These are phyloP conservation scores for Chloris gayana DNA, from an alignment of 176 grass and related monocot genomes.

Conservation along the genomic window DNA sequence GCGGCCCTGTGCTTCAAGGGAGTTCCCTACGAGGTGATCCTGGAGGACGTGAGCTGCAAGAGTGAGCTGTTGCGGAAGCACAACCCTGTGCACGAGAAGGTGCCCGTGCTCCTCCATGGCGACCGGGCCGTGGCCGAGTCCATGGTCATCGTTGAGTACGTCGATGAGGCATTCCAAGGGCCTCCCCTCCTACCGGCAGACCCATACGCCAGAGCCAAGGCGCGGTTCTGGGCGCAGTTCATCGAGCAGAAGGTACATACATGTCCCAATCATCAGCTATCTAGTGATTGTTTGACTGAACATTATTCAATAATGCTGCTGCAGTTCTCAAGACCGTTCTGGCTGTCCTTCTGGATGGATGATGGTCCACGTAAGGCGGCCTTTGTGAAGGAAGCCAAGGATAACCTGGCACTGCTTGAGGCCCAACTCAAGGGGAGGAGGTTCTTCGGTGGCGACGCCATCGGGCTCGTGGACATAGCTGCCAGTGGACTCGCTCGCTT, in stretches of 20 bases:
- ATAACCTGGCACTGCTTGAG: constrained; percentile 35
- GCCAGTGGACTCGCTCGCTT: constrained; percentile 34
- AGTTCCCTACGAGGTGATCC: neutral
- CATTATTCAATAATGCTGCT: neutral
- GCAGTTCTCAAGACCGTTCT: constrained; percentile 30
- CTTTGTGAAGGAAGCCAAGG: constrained; percentile 39
- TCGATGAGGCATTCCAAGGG: constrained; percentile 48
- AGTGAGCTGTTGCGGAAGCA: constrained; percentile 43
- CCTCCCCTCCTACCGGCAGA: constrained; percentile 21
- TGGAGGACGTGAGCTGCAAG: constrained; percentile 25
- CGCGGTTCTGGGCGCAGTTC: constrained; percentile 48
- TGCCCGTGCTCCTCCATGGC: constrained; percentile 52
- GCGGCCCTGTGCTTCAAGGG: neutral
- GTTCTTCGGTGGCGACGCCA: constrained; percentile 55
- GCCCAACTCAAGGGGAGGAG: constrained; percentile 44
- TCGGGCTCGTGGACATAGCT: constrained; percentile 50
- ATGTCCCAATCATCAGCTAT: neutral
- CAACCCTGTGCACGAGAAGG: constrained; percentile 48
- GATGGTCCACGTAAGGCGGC: constrained; percentile 20
- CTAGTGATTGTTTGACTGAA: too few species aligned
- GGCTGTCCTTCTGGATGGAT: constrained; percentile 47
- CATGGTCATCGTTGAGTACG: constrained; percentile 47
- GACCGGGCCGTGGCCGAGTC: constrained; percentile 38
- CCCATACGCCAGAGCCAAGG: constrained; percentile 22
- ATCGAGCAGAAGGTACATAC: constrained; percentile 34